Conservation (phyloP, 2,329 filamentous ascomycete genomes). For the Fusarium pilosicola region DNA sequence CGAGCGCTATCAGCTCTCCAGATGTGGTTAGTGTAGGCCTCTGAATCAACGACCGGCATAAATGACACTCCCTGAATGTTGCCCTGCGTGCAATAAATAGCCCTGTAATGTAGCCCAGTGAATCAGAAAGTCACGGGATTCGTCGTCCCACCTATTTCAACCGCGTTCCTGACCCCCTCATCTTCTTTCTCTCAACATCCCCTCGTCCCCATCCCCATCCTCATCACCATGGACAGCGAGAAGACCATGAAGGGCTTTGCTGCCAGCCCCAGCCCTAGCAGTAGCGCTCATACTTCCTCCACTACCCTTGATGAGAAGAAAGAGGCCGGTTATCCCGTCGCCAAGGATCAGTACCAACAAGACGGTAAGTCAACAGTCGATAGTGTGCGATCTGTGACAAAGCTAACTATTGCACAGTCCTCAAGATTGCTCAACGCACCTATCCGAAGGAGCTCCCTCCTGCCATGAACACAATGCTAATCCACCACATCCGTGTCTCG, state of each 20-base stretch:
- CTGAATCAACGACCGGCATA: background rate
- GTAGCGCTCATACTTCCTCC: background rate
- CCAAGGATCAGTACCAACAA: background rate
- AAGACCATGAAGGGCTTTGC: background rate
- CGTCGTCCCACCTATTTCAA: background rate
- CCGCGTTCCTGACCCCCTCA: background rate
- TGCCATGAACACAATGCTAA: background rate
- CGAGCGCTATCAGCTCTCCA: background rate
- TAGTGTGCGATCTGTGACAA: background rate
- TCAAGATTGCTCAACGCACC: background rate
- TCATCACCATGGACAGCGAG: background rate
- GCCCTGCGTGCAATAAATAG: background rate
- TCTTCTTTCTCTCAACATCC: background rate
- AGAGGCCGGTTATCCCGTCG: background rate
- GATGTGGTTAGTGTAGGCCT: background rate
- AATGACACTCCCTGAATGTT: background rate
- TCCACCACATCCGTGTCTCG: background rate
- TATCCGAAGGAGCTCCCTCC: background rate
- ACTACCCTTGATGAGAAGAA: background rate
- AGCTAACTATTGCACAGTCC: background rate
- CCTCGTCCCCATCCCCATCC: background rate
- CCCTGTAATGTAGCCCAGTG: background rate
- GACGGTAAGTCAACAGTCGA: background rate
- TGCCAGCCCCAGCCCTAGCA: background rate
- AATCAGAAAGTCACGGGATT: background rate